Evolutionary conservation across 1,284 basidiomycete genomes (phyloP), one percentile per base, ranked within the genome.

Genomic region (Microbotryomycetes sp.): DNA sequence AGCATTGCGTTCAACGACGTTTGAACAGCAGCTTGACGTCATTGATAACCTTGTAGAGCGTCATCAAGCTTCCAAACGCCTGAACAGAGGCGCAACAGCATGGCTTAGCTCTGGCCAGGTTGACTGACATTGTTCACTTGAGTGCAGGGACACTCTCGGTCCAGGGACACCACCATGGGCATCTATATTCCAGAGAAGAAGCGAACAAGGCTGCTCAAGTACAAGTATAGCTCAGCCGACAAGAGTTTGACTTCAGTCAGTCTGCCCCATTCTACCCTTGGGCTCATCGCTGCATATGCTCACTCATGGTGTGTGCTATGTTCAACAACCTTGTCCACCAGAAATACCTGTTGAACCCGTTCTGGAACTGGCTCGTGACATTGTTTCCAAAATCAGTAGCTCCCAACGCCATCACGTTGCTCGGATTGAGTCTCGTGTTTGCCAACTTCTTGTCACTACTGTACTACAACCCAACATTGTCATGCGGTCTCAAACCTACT

Each of bases 351-450:
- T 81, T 98, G 60, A 85, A 86, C 56, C 92, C 90, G 1, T 97
- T 88, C 78, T 98, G 94, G 94, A 92, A 82, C 65, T 88, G 88
- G 87, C 86, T 97, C 67, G 90, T 97, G 54, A 89, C 85, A 16
- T 80, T 92, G 36, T 96, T 93, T 83, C 96, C 94, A 0, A 80
- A 81, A 55, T 86, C 78, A 52, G 80, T 97, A 23, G 94, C 96
- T 0, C 96, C 96, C 3, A 98, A 98, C 70, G 74, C 74, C 19
- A 77, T 79, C 67, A 79, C 79, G 83, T 86, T 55, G 25, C 57
- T 65, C 51, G 94, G 94, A 22, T 83, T 97, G 1, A 79, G 77
- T 36, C 85, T 97, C 63, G 88, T 97, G 61, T 78, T 88, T 59
- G 68, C 86, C 73, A 98, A 98, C 77, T 88, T 97, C 68, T 75